Percentiles rank a stretch among this genome's conserved stretches.
These are phyloP conservation scores for Malassezia dermatis DNA, from an alignment of 1,284 basidiomycete species.

Conservation along the genomic window DNA sequence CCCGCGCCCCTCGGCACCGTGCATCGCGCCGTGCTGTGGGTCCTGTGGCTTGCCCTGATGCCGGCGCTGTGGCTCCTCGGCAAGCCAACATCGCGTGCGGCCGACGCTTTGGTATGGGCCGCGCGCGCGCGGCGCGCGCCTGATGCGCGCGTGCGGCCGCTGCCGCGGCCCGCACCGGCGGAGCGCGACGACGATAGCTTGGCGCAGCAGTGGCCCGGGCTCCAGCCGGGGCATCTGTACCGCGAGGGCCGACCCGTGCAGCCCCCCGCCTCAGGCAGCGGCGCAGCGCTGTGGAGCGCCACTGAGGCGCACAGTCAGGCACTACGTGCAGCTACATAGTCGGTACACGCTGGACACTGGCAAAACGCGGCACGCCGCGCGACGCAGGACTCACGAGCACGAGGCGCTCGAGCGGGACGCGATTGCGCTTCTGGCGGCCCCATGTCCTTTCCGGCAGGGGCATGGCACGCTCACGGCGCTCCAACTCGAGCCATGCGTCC, in stretches of 20 bases:
- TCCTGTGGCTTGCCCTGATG: conserved; percentile 19
- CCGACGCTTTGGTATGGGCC: conserved; percentile 27
- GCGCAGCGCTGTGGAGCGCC: conserved; percentile 6
- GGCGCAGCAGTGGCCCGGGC: conserved; percentile 7
- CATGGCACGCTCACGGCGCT: neutral
- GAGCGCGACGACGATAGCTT: neutral
- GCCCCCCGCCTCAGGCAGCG: neutral
- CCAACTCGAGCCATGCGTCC: conserved; percentile 19
- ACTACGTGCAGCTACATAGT: neutral
- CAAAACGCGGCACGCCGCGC: conserved; percentile 5
- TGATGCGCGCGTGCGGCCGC: neutral
- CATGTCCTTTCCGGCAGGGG: neutral
- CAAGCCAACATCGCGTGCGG: conserved; percentile 23
- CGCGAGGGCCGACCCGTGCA: conserved; percentile 10
- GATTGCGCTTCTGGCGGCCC: conserved; percentile 14
- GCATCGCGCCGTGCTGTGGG: conserved; percentile 10
- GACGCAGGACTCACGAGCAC: conserved; percentile 11
- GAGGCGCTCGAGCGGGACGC: conserved; percentile 8
- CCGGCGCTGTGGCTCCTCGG: conserved; percentile 28
- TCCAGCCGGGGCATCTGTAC: conserved; percentile 9
- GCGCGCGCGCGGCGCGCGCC: conserved; percentile 19
- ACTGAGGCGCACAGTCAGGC: conserved; percentile 4
- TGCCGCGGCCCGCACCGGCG: neutral
- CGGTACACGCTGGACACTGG: neutral
- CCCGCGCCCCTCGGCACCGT: neutral